These are phyloP conservation scores for Coemansia sp. DNA, from an alignment of 192 early-diverging fungal species.

Conservation along the genomic window DNA sequence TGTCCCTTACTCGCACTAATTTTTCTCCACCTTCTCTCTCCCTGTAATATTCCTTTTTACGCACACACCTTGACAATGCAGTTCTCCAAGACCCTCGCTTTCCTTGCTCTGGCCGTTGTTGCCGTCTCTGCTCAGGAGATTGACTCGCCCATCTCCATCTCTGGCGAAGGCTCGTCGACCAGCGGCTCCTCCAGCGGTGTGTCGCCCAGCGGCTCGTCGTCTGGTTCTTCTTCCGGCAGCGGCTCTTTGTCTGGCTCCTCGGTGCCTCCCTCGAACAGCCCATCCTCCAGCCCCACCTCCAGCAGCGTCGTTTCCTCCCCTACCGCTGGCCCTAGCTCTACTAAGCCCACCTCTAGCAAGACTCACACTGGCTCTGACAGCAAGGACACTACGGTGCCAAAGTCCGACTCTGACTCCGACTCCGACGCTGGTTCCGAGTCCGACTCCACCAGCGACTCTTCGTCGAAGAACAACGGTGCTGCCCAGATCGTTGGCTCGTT, in stretches of 20 bases:
- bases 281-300: not conserved
- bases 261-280: not conserved
- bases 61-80: conserved; percentile 35
- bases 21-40: not conserved
- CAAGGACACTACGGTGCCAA: not conserved
- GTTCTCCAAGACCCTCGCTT: conserved; percentile 51
- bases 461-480: conserved; percentile 20
- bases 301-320: not conserved
- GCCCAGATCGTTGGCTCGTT: conserved; percentile 29
- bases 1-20: not conserved
- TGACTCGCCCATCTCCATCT: conserved; percentile 14
- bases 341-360: not conserved
- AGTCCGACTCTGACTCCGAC: conserved; percentile 1
- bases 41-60: conserved; percentile 5
- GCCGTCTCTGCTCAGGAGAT: conserved; percentile 42
- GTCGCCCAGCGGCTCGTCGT: not conserved
- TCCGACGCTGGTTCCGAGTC: conserved; percentile 6
- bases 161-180: not conserved
- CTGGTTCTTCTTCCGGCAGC: not conserved
- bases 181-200: not conserved
- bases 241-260: not conserved
- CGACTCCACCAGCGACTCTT: not conserved
- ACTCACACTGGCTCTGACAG: not conserved
- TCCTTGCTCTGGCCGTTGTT: conserved; percentile 35
- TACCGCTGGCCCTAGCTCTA: not conserved